Evolutionary conservation across 2,329 filamentous ascomycete species (phyloP).

Genomic region (Colletotrichum sp.): DNA sequence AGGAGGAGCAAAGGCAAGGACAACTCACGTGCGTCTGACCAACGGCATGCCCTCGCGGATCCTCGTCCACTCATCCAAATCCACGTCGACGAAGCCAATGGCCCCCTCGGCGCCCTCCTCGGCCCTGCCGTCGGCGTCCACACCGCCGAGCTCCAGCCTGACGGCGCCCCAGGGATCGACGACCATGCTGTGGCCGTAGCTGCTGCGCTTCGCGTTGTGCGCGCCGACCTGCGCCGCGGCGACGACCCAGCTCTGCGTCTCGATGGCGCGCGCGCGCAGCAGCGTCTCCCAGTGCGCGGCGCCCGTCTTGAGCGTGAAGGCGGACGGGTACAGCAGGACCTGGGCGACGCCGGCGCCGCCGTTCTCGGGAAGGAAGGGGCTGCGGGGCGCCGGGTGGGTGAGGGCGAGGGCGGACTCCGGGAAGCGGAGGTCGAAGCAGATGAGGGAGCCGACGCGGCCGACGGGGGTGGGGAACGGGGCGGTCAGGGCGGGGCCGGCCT

Average conservation of each 20-base stretch:
- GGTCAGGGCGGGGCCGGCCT: constrained; percentile 68
- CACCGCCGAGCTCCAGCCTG: constrained; percentile 66
- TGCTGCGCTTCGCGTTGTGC: constrained; percentile 76
- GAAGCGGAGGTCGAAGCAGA: constrained; percentile 92
- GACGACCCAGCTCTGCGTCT: constrained; percentile 86
- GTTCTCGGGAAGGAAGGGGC: constrained; percentile 25
- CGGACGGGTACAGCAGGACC: constrained; percentile 84
- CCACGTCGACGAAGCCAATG: constrained; percentile 61
- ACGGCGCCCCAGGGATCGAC: constrained; percentile 88
- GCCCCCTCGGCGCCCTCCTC: constrained; percentile 48
- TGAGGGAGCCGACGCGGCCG: constrained; percentile 78
- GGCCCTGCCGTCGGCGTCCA: constrained; percentile 42
- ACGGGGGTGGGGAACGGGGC: constrained; percentile 75
- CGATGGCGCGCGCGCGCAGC: constrained; percentile 81
- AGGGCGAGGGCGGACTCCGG: constrained; percentile 76
- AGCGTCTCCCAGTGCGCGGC: constrained; percentile 85
- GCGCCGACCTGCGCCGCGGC: constrained; percentile 83
- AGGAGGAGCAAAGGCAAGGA: background rate
- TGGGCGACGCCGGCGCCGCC: constrained; percentile 58
- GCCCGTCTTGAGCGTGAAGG: constrained; percentile 88
- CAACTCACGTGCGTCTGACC: constrained; percentile 54
- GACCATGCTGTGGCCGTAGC: constrained; percentile 87
- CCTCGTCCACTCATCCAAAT: constrained; percentile 49
- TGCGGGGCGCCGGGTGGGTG: constrained; percentile 44
- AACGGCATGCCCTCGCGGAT: constrained; percentile 60